A percentile compares a stretch with the other conserved stretches of the same genome.
phyloP scores from a whole-genome alignment of 2,329 filamentous ascomycete genomes.

The Pseudogymnoascus sp. region DNA sequence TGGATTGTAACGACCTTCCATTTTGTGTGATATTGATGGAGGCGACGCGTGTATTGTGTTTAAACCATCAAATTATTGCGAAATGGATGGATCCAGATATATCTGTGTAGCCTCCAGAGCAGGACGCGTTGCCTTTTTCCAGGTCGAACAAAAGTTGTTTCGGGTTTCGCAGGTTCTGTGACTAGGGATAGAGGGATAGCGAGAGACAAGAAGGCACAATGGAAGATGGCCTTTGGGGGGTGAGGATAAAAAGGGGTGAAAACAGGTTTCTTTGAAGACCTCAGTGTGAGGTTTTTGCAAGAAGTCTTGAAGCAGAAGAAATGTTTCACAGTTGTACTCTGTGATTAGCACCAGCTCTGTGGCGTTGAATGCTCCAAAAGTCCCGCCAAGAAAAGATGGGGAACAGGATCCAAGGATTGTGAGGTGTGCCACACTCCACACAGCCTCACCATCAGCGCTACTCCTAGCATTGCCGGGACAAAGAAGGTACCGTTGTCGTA shows the following conservation, averaged over 20 bases:
- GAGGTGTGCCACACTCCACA: conserved; percentile 5
- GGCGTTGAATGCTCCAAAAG: conserved; percentile 1
- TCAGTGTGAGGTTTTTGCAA: background rate
- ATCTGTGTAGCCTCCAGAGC: background rate
- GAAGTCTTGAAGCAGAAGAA: conserved; percentile 9
- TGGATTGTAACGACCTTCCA: conserved; percentile 2
- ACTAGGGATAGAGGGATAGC: background rate
- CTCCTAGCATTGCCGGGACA: conserved; percentile 4
- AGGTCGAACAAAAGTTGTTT: background rate
- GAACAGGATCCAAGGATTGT: conserved; percentile 3
- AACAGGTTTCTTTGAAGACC: background rate
- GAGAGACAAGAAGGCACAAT: background rate
- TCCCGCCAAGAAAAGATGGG: conserved; percentile 3
- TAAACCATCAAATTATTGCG: conserved; percentile 7
- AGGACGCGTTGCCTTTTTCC: background rate
- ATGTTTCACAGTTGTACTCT: conserved; percentile 9
- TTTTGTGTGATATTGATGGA: conserved; percentile 7
- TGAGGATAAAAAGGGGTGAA: background rate
- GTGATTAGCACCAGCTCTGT: background rate
- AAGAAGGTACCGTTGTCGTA: background rate
- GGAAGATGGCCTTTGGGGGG: background rate
- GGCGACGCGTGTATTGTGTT: conserved; percentile 3
- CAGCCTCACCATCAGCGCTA: conserved; percentile 5
- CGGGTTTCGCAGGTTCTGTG: background rate
- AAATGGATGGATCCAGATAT: background rate